Conservation (phyloP, 208 protist species). For the Crithidia fasciculata region DNA sequence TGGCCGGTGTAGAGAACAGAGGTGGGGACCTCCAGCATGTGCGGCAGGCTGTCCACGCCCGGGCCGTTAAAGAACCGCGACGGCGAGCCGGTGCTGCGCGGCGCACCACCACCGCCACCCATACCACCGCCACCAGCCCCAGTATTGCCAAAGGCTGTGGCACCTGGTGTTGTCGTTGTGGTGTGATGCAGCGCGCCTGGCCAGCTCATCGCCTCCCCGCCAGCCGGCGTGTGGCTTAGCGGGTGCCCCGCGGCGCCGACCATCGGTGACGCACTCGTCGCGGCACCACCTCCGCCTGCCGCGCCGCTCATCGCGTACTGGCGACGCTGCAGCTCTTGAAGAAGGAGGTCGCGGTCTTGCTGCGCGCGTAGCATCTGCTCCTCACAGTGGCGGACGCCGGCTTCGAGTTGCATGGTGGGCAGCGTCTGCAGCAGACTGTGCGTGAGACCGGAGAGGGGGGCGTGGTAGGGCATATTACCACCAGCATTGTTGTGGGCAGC, state of each 20-base stretch:
- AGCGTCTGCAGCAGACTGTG: conserved; percentile 10
- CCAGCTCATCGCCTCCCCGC: conserved; percentile 12
- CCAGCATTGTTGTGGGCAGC: too few relatives aligned
- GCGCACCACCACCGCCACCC: neutral
- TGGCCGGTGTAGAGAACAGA: conserved; percentile 1
- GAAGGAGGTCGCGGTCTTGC: conserved; percentile 27
- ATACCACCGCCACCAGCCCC: neutral
- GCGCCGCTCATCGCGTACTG: conserved; percentile 1
- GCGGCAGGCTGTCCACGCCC: conserved; percentile 5
- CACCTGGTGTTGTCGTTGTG: neutral
- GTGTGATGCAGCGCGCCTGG: conserved; percentile 1
- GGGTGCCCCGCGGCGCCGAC: neutral
- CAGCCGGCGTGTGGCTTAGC: neutral
- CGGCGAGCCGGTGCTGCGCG: conserved; percentile 4
- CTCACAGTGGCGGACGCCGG: conserved; percentile 24
- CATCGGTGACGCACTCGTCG: neutral
- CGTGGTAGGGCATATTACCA: neutral
- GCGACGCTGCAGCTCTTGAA: conserved; percentile 29
- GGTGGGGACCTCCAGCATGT: conserved; percentile 10
- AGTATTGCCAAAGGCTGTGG: neutral
- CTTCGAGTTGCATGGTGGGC: conserved; percentile 11
- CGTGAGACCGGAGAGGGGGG: neutral
- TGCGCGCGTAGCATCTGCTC: conserved; percentile 17
- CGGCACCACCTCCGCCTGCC: neutral
- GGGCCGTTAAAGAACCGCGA: conserved; percentile 19